A percentile compares a stretch with the other conserved stretches of the same genome.
Conservation (phyloP, 78 protist species). For the Dictyostelium capitatum region DNA sequence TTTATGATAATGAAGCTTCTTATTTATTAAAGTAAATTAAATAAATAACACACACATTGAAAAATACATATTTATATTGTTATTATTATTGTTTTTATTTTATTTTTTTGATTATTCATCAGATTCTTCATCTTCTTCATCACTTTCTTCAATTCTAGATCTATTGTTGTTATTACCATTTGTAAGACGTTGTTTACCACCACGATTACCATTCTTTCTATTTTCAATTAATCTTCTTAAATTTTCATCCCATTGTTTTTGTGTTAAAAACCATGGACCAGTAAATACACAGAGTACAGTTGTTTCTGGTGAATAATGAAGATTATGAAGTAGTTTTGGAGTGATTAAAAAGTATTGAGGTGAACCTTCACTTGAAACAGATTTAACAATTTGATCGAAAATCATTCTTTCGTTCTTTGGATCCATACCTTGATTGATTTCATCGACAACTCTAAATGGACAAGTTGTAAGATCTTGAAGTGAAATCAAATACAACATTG, state of each 20-base stretch:
- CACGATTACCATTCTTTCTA: neutral
- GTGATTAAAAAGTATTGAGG: constrained; percentile 96
- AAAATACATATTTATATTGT: no score
- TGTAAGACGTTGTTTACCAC: neutral
- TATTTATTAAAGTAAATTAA: constrained; percentile 2
- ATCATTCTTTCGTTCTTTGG: constrained; percentile 91
- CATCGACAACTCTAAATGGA: constrained; percentile 97
- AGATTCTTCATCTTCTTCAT: neutral
- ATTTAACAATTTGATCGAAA: constrained; percentile 84
- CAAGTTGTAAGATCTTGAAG: constrained; percentile 88
- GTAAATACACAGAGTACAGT: constrained; percentile 89
- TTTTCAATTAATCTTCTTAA: neutral
- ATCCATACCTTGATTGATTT: constrained; percentile 97
- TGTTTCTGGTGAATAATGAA: constrained; percentile 76
- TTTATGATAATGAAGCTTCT: neutral
- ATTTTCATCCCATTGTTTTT: constrained; percentile 56
- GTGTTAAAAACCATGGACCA: constrained; percentile 88
- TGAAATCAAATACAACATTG: constrained; percentile 93
- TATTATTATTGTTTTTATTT: neutral
- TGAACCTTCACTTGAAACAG: constrained; percentile 46
- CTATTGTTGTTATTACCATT: neutral
- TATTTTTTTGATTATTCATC: neutral
- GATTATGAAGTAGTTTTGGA: constrained; percentile 93
- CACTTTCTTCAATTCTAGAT: neutral
- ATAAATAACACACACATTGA: neutral